Evolutionary conservation across 1,284 basidiomycete species (phyloP), one percentile per base, ranked within the genome.

Genomic region (Ustilago shanxiensis): DNA sequence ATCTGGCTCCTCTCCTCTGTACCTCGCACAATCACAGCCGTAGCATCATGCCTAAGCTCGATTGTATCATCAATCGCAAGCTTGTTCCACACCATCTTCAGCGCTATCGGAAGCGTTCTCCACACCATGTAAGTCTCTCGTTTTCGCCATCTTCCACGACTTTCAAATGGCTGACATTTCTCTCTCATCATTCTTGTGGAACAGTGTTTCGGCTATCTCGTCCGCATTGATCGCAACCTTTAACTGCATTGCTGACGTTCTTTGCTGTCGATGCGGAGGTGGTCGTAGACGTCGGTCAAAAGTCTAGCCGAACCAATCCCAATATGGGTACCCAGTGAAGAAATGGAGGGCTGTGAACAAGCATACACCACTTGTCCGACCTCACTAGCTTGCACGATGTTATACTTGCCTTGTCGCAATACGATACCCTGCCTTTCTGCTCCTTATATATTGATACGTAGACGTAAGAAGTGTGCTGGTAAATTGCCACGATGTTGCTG

Each of bases 201-300:
- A 55, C 60, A 78, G 71, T 37, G 72, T 80, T 51, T 76, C 70
- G 35, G 79, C 77, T 10, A 68, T 80, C 35, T 64, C 72, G 1
- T 52, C 64, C 22, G 61, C 60, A 37, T 52, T 80, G 1, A 76
- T 66, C 18, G 79, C 71, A 2, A 80, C 79, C 6, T 79, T 80
- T 67, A 73, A 77, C 59, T 80, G 79, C 59, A 80, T 80, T 50
- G 79, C 79, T 47, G 79, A 80, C 52, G 73, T 80, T 9, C 62
- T 80, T 26, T 80, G 79, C 67, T 80, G 79, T 33, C 64, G 79
- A 24, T 80, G 79, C 60, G 73, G 77, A 11, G 57, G 77, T 24
- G n/a, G 58, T 2, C 51, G 77, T 5, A 56, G 66, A 79, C 53
- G 73, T 14, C 49, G 72, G 16, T 20, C 45, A 8, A 76, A 76